Base-by-base conservation (phyloP, 257 asterid genomes). In the Primulina huaijiensis region DNA sequence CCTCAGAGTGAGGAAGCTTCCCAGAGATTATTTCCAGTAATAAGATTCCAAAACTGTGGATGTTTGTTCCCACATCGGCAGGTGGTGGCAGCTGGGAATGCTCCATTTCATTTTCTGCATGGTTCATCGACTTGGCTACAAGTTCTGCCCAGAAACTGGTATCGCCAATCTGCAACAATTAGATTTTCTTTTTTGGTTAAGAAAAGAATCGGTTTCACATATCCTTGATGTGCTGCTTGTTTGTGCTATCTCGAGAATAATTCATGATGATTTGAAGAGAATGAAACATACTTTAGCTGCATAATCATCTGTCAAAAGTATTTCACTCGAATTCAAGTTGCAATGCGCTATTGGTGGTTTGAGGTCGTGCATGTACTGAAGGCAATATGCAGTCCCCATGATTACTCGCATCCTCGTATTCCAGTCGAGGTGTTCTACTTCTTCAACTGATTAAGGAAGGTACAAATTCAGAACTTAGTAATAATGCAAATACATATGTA, bases 341-440 rank as follows among this genome's bases (percentile, higher is more conserved):
- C 81, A 68, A 75, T 82, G 93, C 2, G 87, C 62, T 38, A 94
- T 50, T 0, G 97, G 92, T 40, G 99, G 98, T 72, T 84, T 86
- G 38, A 89, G 81, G 55, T 82, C 89, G 62, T 94, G 99, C 88
- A 94, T 80, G 86, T 94, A 76, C 68, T 88, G 89, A 40, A 94
- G 90, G 74, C 96, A 89, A 69, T 94, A 94, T 7, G 89, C 88
- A 17, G 78, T 64, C 66, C 99, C 99, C 95, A 94, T 94, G 67
- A 84, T 72, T 65, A 92, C 85, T 76, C 98, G 88, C 84, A 82
- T 80, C 80, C 99, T 83, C 40, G 90, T 76, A 65, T 64, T 79
- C 99, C 99, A 94, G 64, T 94, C 97, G 11, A 94, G 96, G 83
- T 88, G 95, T 72, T 91, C 98, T 7, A 86, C 78, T 72, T 91